Base-by-base conservation (phyloP, 1,284 basidiomycete species). In the Inonotus obliquus region DNA sequence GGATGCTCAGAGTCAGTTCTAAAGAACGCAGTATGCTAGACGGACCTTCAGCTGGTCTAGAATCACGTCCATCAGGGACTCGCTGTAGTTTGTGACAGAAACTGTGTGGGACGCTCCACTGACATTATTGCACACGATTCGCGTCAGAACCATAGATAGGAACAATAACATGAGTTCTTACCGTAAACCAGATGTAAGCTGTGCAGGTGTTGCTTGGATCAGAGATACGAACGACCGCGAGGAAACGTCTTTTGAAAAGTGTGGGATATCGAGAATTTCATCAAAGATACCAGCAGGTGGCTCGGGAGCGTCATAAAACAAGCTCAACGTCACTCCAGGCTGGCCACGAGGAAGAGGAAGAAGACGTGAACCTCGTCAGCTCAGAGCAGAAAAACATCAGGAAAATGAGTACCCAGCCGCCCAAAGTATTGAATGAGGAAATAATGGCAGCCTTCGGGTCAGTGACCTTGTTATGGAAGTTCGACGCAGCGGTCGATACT, bases 81-180 rank as follows among this genome's bases (percentile, higher is more conserved):
- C 71, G 0, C 78, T 75, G 64, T 79, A 79, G 2, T 74, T 64
- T 1, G 73, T 67, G 2, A 83, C 65, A 1, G 81, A 76, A 21
- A 81, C 79, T 19, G 80, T 80, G 62, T 83, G 70, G 73, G 81
- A 84, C 11, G 76, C 70, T 0, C 67, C 79, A 29, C 82, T 83
- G 11, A 3, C 38, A n/a, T n/a, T n/a, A n/a, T n/a, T n/a, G n/a
- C n/a, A n/a, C n/a, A n/a, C n/a, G n/a, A n/a, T n/a, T 53, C 37
- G 54, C 29, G 13, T 58, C 58, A 29, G 56, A 54, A 25, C 54
- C 58, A 41, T 53, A 45, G n/a, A n/a, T n/a, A n/a, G n/a, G n/a
- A n/a, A n/a, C n/a, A n/a, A n/a, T n/a, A n/a, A n/a, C n/a, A n/a
- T n/a, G n/a, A n/a, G n/a, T n/a, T n/a, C n/a, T n/a, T n/a, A n/a